These are phyloP conservation scores for Melaleuca alternifolia DNA, from an alignment of 345 rosid species.

Conservation along the genomic window DNA sequence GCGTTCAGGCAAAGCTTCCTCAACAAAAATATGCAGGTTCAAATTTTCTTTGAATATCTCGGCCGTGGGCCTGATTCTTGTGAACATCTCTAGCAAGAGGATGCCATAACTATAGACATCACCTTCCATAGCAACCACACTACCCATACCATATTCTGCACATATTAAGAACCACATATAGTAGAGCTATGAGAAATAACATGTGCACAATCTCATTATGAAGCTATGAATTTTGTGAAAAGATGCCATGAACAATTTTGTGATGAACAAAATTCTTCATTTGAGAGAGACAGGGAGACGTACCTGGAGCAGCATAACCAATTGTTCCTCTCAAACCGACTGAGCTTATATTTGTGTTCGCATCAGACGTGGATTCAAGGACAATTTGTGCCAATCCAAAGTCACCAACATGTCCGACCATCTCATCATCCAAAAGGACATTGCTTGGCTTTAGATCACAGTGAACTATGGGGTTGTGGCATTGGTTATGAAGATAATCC, in stretches of 20 bases:
- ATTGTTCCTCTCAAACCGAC: neutral
- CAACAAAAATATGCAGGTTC: neutral
- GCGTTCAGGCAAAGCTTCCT: slow-evolving; percentile 2
- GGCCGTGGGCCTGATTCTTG: slow-evolving; percentile 8
- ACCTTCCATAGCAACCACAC: neutral
- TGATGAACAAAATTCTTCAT: neutral
- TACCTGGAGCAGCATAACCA: neutral
- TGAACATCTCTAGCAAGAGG: slow-evolving; percentile 15
- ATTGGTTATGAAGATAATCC: slow-evolving; percentile 9
- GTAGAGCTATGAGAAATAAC: neutral
- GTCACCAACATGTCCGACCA: neutral
- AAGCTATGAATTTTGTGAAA: neutral
- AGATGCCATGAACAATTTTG: neutral
- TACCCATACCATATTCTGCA: slow-evolving; percentile 24
- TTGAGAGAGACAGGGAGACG: neutral
- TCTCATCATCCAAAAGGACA: neutral
- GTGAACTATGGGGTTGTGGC: neutral
- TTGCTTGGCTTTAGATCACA: slow-evolving; percentile 1
- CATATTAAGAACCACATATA: rapidly evolving
- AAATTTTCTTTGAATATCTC: slow-evolving; percentile 6
- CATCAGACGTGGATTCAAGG: neutral
- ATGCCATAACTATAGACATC: slow-evolving; percentile 26
- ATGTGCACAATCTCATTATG: neutral
- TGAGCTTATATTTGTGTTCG: neutral
- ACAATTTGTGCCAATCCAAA: neutral